Percentiles rank a stretch among this genome's conserved stretches.
phyloP scores from a whole-genome alignment of 768 basidiomycete species.

The Ramaria rubella region DNA sequence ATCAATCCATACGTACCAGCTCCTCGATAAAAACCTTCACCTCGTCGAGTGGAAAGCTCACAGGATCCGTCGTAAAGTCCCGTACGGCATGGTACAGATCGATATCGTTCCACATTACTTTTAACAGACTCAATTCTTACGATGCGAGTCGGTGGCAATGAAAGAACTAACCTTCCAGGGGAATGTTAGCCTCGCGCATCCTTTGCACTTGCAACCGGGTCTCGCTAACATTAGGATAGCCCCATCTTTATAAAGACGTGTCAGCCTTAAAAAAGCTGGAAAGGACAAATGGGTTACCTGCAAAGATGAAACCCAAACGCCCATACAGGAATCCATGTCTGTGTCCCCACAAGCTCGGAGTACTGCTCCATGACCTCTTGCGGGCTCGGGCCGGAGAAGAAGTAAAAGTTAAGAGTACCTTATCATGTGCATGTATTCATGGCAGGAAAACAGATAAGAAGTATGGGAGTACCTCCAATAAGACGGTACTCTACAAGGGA shows the following conservation, averaged over 20 bases:
- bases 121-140: not conserved
- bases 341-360: conserved; percentile 55
- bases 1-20: conserved; percentile 38
- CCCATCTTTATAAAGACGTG: conserved; percentile 33
- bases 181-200: conserved; percentile 65
- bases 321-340: conserved; percentile 69
- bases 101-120: conserved; percentile 77
- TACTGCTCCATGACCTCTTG: conserved; percentile 64
- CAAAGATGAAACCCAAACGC: conserved; percentile 72
- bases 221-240: conserved; percentile 47
- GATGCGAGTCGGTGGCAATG: not conserved
- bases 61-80: conserved; percentile 65
- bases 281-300: not conserved
- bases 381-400: conserved; percentile 48
- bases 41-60: conserved; percentile 51
- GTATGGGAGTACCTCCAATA: conserved; percentile 65
- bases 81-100: conserved; percentile 64
- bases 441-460: conserved; percentile 60
- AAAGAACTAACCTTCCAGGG: conserved; percentile 54
- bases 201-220: conserved; percentile 46
- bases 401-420: conserved; percentile 65
- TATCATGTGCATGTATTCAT: not conserved
- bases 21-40: conserved; percentile 47
- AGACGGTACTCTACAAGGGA: conserved; percentile 68
- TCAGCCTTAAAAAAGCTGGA: no score